Conservation (phyloP, 2,329 filamentous ascomycete genomes). For the Botrytis byssoidea region DNA sequence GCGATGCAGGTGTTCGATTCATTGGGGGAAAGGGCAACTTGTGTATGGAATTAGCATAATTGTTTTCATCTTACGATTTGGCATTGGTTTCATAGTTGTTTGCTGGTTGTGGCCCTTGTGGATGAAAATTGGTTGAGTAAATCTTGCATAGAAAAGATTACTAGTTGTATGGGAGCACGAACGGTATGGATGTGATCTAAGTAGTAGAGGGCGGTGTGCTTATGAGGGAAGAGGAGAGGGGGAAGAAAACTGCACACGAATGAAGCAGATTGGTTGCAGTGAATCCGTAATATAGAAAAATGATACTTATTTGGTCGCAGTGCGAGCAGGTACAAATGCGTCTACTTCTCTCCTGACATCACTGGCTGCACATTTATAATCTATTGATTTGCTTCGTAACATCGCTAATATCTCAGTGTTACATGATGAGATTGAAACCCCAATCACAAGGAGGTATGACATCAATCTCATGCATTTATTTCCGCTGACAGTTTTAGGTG, state of each 20-base stretch:
- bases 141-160: neutral
- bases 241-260: constrained; percentile 12
- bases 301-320: constrained; percentile 5
- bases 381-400: neutral
- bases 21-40: constrained; percentile 14
- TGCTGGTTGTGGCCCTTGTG: constrained; percentile 1
- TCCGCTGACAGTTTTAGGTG: neutral
- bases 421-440: neutral
- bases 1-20: constrained; percentile 17
- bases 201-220: neutral
- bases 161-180: constrained; percentile 5
- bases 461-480: neutral
- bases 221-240: neutral
- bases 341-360: neutral
- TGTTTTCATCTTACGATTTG: constrained; percentile 3
- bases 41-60: constrained; percentile 18
- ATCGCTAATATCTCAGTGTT: neutral
- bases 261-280: constrained; percentile 1
- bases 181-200: neutral
- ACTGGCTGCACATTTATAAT: neutral
- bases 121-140: neutral
- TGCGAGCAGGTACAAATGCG: neutral
- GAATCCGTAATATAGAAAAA: constrained; percentile 20
- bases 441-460: neutral
- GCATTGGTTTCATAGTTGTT: constrained; percentile 10